Conservation (phyloP, 495 filamentous ascomycete genomes). For the Polyplosphaeria fusca region DNA sequence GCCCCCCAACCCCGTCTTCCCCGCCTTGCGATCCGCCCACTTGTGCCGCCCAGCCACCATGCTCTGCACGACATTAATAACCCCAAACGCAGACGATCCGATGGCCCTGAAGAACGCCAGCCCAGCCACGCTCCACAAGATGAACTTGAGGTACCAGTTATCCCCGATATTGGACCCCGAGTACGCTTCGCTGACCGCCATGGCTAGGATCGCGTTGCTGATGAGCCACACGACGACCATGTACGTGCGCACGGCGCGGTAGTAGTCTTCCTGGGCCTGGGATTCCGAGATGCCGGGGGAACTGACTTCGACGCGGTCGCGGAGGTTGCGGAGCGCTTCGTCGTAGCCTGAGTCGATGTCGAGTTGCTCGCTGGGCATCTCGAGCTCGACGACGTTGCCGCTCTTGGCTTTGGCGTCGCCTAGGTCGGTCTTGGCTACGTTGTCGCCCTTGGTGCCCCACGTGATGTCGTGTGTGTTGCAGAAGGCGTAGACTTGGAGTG, state of each 20-base stretch:
- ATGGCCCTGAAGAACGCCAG: constrained; percentile 81
- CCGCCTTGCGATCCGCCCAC: constrained; percentile 33
- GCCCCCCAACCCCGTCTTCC: constrained; percentile 20
- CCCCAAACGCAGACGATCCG: constrained; percentile 74
- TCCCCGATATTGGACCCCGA: constrained; percentile 60
- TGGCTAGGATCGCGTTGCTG: constrained; percentile 84
- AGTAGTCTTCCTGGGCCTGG: constrained; percentile 96
- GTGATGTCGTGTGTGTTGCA: constrained; percentile 99
- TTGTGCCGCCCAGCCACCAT: constrained; percentile 82
- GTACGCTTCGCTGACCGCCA: constrained; percentile 91
- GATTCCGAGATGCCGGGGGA: constrained; percentile 59
- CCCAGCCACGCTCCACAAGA: constrained; percentile 87
- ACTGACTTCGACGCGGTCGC: constrained; percentile 85
- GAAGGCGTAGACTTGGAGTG: constrained; percentile 96
- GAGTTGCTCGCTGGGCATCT: constrained; percentile 96
- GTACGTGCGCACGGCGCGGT: constrained; percentile 95
- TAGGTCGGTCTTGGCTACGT: constrained; percentile 85
- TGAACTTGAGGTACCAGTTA: constrained; percentile 90
- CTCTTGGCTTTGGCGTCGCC: constrained; percentile 70
- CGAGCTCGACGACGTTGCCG: constrained; percentile 74
- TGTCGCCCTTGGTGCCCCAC: constrained; percentile 99
- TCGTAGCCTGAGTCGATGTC: constrained; percentile 99
- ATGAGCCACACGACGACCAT: constrained; percentile 98
- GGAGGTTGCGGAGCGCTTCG: constrained; percentile 90
- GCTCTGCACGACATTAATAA: constrained; percentile 78